Conservation (phyloP, 2,329 filamentous ascomycete genomes). For the Blumeria graminis region DNA sequence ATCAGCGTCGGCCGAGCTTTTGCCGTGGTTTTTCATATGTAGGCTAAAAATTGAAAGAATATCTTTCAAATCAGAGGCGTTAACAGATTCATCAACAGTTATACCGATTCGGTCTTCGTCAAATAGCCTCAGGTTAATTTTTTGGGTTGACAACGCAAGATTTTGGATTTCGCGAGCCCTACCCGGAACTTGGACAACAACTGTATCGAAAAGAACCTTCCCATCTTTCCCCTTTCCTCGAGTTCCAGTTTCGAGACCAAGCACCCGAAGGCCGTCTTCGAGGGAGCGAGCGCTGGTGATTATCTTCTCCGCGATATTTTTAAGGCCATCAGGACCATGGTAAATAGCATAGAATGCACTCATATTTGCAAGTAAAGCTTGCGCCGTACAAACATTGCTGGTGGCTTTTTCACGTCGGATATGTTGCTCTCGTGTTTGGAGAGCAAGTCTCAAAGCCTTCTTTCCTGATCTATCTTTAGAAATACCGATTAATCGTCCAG, state of each 20-base stretch:
- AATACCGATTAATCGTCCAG: conserved; percentile 69
- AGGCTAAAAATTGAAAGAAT: conserved; percentile 29
- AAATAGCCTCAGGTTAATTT: conserved; percentile 38
- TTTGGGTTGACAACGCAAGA: conserved; percentile 23
- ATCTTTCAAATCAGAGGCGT: conserved; percentile 28
- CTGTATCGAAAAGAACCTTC: conserved; percentile 52
- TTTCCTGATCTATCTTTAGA: conserved; percentile 76
- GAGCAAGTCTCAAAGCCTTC: conserved; percentile 55
- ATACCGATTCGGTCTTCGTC: conserved; percentile 39
- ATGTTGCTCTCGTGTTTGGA: conserved; percentile 90
- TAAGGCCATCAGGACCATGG: conserved; percentile 66
- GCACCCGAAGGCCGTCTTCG: conserved; percentile 34
- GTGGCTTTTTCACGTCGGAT: conserved; percentile 92
- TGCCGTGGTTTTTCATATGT: background rate
- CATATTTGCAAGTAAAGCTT: conserved; percentile 88
- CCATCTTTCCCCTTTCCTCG: conserved; percentile 30
- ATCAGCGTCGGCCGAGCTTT: background rate
- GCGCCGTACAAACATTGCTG: conserved; percentile 90
- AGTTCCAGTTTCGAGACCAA: conserved; percentile 39
- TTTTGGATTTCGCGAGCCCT: conserved; percentile 27
- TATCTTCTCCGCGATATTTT: conserved; percentile 57
- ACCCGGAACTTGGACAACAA: conserved; percentile 36
- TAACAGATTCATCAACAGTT: conserved; percentile 54
- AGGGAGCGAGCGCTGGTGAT: conserved; percentile 47
- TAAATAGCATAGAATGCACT: conserved; percentile 85